Percentiles rank a stretch among this genome's conserved stretches.
These are phyloP conservation scores for Calonectria henricotiae DNA, from an alignment of 2,329 filamentous ascomycete species.

Conservation along the genomic window DNA sequence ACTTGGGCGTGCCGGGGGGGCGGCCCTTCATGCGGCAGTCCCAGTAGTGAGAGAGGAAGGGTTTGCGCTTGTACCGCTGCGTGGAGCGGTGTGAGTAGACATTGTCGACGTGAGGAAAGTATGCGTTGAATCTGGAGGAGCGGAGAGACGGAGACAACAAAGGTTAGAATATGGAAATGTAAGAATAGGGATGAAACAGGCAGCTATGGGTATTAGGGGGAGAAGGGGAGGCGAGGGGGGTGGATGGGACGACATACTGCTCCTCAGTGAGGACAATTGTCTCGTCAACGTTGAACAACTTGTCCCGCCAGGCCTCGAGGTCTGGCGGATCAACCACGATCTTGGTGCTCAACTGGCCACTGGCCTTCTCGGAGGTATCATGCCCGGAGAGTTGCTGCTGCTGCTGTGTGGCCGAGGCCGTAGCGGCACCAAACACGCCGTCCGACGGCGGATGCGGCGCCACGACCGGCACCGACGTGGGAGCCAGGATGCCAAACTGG, in stretches of 20 bases:
- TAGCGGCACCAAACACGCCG: conserved; percentile 28
- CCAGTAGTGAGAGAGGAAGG: conserved; percentile 89
- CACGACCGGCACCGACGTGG: conserved; percentile 49
- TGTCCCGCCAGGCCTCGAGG: conserved; percentile 79
- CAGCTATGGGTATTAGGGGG: conserved; percentile 24
- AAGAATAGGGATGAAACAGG: background rate
- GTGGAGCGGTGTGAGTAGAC: conserved; percentile 89
- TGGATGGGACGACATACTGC: conserved; percentile 68
- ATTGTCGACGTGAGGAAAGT: conserved; percentile 89
- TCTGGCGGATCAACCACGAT: conserved; percentile 78
- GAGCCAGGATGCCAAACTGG: conserved; percentile 66
- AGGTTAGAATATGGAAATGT: conserved; percentile 7
- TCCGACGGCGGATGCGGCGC: conserved; percentile 29
- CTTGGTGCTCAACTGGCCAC: conserved; percentile 70
- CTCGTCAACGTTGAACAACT: conserved; percentile 83
- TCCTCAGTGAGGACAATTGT: conserved; percentile 81
- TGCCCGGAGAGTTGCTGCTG: conserved; percentile 25
- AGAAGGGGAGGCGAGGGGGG: no score
- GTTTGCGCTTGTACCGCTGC: conserved; percentile 85
- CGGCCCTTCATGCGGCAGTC: conserved; percentile 87
- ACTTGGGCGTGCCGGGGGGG: conserved; percentile 84
- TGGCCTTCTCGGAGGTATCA: conserved; percentile 53
- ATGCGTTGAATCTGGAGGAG: conserved; percentile 78
- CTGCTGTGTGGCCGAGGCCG: background rate
- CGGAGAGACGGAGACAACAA: background rate